Percentiles rank a stretch among this genome's conserved stretches.
phyloP scores from a whole-genome alignment of 306 rosid genomes.

The Inga laurina region DNA sequence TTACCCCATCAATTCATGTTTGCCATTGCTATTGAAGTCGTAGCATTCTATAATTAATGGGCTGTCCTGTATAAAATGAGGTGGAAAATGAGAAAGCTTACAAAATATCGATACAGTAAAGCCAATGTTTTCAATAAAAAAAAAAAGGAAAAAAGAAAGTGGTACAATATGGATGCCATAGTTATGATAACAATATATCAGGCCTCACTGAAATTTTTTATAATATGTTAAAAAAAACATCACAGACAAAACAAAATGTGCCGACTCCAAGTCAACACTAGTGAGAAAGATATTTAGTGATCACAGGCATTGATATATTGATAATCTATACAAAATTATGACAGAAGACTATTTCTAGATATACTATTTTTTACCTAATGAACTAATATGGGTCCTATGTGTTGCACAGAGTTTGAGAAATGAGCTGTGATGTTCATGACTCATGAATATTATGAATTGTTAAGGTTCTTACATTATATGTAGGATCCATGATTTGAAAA shows the following conservation, averaged over 20 bases:
- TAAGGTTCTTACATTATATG: background rate
- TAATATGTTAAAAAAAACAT: background rate
- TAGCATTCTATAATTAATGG: constrained; percentile 75
- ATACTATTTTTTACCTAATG: background rate
- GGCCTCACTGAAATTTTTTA: background rate
- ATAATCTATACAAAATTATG: constrained; percentile 4
- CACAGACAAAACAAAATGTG: background rate
- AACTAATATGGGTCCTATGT: background rate
- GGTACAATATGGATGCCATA: background rate
- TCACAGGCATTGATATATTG: background rate
- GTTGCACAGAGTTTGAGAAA: background rate
- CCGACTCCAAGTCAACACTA: background rate
- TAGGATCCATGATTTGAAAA: background rate
- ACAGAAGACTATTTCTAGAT: constrained; percentile 3
- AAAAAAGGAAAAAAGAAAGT: background rate
- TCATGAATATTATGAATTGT: background rate
- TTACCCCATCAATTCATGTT: constrained; percentile 84
- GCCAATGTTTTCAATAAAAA: background rate
- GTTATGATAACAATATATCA: background rate
- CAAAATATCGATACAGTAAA: background rate
- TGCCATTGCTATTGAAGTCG: constrained; percentile 77
- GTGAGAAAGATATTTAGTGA: constrained; percentile 8
- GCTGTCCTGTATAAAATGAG: constrained; percentile 57
- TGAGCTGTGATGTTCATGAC: background rate
- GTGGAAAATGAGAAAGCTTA: constrained; percentile 35